These are phyloP conservation scores for Inonotus obliquus DNA, from an alignment of 1,284 basidiomycete genomes.

Conservation along the genomic window DNA sequence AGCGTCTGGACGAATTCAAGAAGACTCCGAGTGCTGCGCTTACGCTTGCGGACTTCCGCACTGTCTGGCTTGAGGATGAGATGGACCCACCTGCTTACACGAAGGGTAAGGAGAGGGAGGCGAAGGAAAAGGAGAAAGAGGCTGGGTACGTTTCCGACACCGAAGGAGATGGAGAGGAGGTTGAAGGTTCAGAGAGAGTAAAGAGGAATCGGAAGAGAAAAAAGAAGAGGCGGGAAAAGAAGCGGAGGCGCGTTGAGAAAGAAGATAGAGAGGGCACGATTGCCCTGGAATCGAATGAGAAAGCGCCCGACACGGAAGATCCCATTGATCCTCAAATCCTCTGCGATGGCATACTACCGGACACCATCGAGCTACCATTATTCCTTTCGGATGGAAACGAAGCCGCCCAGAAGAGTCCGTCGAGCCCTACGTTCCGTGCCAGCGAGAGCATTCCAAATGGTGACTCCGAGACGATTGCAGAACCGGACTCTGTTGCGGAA, in stretches of 20 bases:
- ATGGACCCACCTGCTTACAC: conserved; percentile 88
- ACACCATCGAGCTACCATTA: conserved; percentile 19
- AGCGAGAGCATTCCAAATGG: not conserved
- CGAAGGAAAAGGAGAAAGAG: conserved; percentile 45
- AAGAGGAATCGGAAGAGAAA: conserved; percentile 33
- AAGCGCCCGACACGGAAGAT: conserved; percentile 7
- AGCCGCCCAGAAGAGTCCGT: not conserved
- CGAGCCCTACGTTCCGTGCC: not conserved
- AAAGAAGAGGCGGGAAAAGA: conserved; percentile 34
- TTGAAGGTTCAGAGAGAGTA: conserved; percentile 23
- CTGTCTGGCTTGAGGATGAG: conserved; percentile 88
- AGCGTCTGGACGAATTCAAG: conserved; percentile 95
- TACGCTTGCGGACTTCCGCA: conserved; percentile 89
- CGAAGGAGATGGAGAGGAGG: conserved; percentile 28
- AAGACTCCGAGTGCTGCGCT: conserved; percentile 82
- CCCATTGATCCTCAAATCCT: conserved; percentile 42
- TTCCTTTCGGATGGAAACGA: conserved; percentile 20
- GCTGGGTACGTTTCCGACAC: conserved; percentile 25
- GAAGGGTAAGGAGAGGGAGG: conserved; percentile 69
- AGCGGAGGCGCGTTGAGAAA: conserved; percentile 37
- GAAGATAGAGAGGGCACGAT: conserved; percentile 28
- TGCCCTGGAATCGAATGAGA: conserved; percentile 16
- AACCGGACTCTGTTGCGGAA: conserved; percentile 34
- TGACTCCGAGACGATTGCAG: not conserved
- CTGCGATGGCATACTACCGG: conserved; percentile 42